Percentiles rank a stretch among this genome's conserved stretches.
Evolutionary conservation across 1,284 basidiomycete genomes (phyloP).

Genomic region (Irpex rosettiformis): DNA sequence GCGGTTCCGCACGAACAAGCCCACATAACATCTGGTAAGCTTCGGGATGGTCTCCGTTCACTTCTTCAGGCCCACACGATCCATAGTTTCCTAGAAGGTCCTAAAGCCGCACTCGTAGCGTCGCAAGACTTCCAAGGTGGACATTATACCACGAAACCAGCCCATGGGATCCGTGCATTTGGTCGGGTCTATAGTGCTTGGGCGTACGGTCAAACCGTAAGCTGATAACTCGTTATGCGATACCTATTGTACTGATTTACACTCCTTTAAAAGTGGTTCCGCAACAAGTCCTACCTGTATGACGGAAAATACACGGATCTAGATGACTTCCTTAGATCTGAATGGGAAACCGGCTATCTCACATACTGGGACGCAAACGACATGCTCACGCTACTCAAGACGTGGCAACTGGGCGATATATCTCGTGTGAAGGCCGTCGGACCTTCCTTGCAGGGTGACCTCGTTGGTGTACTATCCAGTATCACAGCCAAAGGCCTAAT

Average conservation of each 20-base stretch:
- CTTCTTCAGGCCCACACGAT: background rate
- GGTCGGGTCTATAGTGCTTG: constrained; percentile 56
- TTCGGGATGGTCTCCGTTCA: background rate
- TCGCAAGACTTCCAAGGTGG: constrained; percentile 57
- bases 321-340: constrained; percentile 45
- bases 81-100: constrained; percentile 55
- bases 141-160: constrained; percentile 46
- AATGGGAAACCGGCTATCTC: constrained; percentile 49
- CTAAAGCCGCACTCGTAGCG: constrained; percentile 50
- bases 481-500: constrained; percentile 46
- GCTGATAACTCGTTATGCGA: constrained; percentile 15
- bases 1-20: constrained; percentile 59
- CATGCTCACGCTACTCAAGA: constrained; percentile 44
- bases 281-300: constrained; percentile 43
- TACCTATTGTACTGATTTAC: background rate
- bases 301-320: constrained; percentile 44
- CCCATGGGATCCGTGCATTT: constrained; percentile 51
- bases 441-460: constrained; percentile 16
- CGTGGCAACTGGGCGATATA: constrained; percentile 51
- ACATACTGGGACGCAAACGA: constrained; percentile 56
- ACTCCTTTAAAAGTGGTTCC: constrained; percentile 45
- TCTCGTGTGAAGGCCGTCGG: constrained; percentile 29
- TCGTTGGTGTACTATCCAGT: constrained; percentile 18
- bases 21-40: constrained; percentile 56
- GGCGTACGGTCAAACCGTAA: constrained; percentile 54